Conservation (phyloP, 2,329 filamentous ascomycete species). For the Geosmithia putterillii region DNA sequence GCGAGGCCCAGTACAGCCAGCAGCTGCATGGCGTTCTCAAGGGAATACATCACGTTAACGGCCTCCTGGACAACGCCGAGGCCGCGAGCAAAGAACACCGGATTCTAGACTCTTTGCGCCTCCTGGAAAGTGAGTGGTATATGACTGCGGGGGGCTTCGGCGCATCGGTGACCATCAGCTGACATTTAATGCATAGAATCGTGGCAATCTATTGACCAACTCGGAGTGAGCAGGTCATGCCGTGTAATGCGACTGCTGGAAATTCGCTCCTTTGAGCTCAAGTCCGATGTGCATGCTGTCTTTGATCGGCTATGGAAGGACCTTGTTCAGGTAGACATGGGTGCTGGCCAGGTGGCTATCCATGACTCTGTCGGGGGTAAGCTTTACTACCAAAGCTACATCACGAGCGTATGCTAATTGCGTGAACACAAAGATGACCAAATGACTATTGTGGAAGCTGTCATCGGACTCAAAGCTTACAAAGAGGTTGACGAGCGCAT, state of each 20-base stretch:
- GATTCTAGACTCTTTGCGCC: slow-evolving; percentile 42
- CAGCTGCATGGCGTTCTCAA: slow-evolving; percentile 39
- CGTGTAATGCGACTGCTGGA: slow-evolving; percentile 54
- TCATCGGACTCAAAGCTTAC: slow-evolving; percentile 43
- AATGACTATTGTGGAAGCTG: slow-evolving; percentile 40
- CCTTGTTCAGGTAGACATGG: slow-evolving; percentile 50
- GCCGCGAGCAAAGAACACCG: slow-evolving; percentile 37
- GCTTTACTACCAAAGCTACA: slow-evolving; percentile 1
- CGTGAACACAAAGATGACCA: slow-evolving; percentile 25
- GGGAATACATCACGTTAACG: slow-evolving; percentile 43
- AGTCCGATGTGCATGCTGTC: slow-evolving; percentile 51
- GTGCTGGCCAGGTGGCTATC: slow-evolving; percentile 43
- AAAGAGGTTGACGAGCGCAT: slow-evolving; percentile 50
- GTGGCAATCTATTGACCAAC: slow-evolving; percentile 42
- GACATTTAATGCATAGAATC: slow-evolving; percentile 30
- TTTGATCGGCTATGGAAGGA: slow-evolving; percentile 60
- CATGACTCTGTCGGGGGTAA: slow-evolving; percentile 36
- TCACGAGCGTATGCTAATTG: background rate
- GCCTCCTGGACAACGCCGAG: slow-evolving; percentile 51
- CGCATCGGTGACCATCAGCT: slow-evolving; percentile 4
- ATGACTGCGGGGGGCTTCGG: no score
- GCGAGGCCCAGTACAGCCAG: slow-evolving; percentile 45
- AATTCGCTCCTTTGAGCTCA: slow-evolving; percentile 52
- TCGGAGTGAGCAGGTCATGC: slow-evolving; percentile 49
- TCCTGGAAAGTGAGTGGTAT: slow-evolving; percentile 38